Evolutionary conservation across 768 basidiomycete genomes (phyloP).

Genomic region (Lactifluus piperatus): DNA sequence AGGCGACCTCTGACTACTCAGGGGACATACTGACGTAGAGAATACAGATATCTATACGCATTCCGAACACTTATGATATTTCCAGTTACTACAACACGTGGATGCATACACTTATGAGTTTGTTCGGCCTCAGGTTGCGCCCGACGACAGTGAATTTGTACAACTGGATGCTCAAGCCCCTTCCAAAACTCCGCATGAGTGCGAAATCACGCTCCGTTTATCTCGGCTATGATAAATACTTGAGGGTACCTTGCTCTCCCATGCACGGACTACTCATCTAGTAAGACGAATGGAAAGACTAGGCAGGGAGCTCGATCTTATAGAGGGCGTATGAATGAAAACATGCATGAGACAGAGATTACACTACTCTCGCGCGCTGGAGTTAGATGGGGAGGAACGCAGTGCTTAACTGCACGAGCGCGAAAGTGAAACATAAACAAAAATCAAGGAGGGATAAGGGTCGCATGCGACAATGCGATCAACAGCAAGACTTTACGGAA

Average conservation of each 20-base stretch:
- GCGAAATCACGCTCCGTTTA: not conserved
- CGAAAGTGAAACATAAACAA: conserved; percentile 17
- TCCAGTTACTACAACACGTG: not conserved
- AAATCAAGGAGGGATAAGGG: conserved; percentile 10
- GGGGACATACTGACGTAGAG: not conserved
- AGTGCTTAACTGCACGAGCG: conserved; percentile 7
- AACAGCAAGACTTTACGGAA: conserved; percentile 1
- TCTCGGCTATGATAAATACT: not conserved
- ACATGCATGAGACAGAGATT: conserved; percentile 14
- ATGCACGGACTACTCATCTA: conserved; percentile 1
- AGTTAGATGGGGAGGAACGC: conserved; percentile 7
- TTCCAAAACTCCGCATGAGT: not conserved
- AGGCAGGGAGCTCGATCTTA: conserved; percentile 1
- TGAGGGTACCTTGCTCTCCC: not conserved
- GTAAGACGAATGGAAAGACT: not conserved
- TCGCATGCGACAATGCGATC: conserved; percentile 6
- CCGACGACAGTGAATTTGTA: not conserved
- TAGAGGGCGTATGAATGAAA: conserved; percentile 3
- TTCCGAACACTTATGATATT: not conserved
- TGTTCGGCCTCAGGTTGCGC: not conserved
- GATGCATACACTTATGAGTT: not conserved
- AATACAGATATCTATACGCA: not conserved
- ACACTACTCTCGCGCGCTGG: conserved; percentile 12
- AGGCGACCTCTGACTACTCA: not conserved
- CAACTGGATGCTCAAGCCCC: not conserved